These are phyloP conservation scores for Babesia gibsoni DNA, from an alignment of 169 alveolate species.

Conservation along the genomic window DNA sequence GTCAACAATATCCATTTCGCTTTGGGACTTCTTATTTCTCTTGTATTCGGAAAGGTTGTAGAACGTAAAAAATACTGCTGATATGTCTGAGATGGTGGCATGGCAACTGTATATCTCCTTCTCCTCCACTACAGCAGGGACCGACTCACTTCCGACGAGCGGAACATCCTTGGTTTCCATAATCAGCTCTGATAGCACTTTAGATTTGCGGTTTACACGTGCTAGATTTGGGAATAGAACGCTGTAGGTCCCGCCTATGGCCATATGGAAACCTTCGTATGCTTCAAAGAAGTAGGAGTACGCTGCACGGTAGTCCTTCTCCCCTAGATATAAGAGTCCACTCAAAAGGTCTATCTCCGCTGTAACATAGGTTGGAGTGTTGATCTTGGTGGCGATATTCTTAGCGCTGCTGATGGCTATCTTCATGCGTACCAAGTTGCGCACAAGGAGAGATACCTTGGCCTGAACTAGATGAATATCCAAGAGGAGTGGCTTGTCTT, in stretches of 20 bases:
- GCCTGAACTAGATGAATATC: constrained; percentile 92
- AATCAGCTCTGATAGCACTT: constrained; percentile 34
- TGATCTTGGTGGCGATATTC: constrained; percentile 90
- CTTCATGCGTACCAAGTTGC: constrained; percentile 89
- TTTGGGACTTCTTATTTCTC: not conserved
- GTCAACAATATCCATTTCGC: not conserved
- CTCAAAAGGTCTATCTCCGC: constrained; percentile 94
- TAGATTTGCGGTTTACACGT: constrained; percentile 49
- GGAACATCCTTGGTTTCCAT: constrained; percentile 38
- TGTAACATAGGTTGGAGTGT: constrained; percentile 91
- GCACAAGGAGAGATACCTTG: constrained; percentile 86
- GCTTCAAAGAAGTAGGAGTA: constrained; percentile 94
- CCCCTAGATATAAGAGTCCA: constrained; percentile 76
- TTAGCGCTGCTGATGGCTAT: constrained; percentile 93
- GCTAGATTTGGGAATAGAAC: constrained; percentile 67
- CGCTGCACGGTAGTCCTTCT: constrained; percentile 90
- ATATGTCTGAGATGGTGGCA: constrained; percentile 63
- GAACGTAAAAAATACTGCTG: constrained; percentile 63
- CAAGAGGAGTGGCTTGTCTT: constrained; percentile 90
- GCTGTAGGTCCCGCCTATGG: constrained; percentile 69
- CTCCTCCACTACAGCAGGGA: constrained; percentile 46
- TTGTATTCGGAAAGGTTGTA: constrained; percentile 42
- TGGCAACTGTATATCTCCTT: constrained; percentile 66
- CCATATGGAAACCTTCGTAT: constrained; percentile 91
- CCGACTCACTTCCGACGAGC: constrained; percentile 31